Evolutionary conservation across 2,329 filamentous ascomycete species (phyloP).

Genomic region (Aspergillus sp.): DNA sequence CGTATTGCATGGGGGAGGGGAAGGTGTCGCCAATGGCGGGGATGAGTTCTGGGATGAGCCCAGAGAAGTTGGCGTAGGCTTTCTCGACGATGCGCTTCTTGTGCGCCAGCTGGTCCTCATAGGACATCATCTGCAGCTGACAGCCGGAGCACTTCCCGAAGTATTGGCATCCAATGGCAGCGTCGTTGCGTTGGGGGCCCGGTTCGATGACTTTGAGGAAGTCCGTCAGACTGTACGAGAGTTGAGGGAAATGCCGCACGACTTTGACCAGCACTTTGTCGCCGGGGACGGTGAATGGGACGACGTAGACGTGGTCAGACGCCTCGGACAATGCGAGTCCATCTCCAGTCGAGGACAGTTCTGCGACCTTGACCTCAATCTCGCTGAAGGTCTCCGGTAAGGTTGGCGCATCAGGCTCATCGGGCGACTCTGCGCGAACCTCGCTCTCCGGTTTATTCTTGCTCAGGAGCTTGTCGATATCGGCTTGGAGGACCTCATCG

Average conservation of each 20-base stretch:
- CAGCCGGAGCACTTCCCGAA: constrained; percentile 87
- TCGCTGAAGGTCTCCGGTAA: constrained; percentile 70
- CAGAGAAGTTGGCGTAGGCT: constrained; percentile 87
- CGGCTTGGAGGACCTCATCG: constrained; percentile 66
- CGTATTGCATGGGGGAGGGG: constrained; percentile 84
- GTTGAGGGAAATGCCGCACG: constrained; percentile 64
- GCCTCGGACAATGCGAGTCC: constrained; percentile 73
- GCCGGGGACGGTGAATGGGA: constrained; percentile 85
- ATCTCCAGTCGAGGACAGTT: constrained; percentile 88
- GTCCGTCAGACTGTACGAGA: constrained; percentile 75
- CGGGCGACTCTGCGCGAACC: constrained; percentile 27
- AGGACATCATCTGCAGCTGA: constrained; percentile 96
- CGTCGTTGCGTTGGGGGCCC: constrained; percentile 73
- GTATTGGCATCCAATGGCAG: constrained; percentile 77
- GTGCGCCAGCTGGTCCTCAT: constrained; percentile 77
- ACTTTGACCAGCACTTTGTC: constrained; percentile 78
- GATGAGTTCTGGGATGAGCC: constrained; percentile 71
- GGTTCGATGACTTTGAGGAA: constrained; percentile 74
- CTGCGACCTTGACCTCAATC: constrained; percentile 75
- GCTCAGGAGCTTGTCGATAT: constrained; percentile 53
- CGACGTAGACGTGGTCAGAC: constrained; percentile 72
- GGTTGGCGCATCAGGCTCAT: constrained; percentile 23
- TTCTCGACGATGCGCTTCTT: constrained; percentile 87
- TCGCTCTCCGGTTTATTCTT: constrained; percentile 24
- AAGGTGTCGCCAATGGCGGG: constrained; percentile 81